phyloP scores from a whole-genome alignment of 306 rosid species.

The Acacia melanoxylon region DNA sequence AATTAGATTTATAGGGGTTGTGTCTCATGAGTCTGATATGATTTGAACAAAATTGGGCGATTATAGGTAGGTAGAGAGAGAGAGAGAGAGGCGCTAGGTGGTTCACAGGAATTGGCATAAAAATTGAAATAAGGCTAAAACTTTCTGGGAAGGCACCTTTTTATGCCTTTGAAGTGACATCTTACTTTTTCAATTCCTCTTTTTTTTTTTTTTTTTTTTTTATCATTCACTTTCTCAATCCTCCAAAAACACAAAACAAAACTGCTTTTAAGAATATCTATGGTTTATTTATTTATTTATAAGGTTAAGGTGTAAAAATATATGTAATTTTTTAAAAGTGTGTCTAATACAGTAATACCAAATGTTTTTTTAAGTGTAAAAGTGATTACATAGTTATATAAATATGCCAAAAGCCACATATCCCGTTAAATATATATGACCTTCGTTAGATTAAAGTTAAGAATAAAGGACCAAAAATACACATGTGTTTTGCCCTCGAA shows the following conservation, averaged over 20 bases:
- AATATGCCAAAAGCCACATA: too few relatives aligned
- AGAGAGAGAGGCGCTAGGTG: not conserved
- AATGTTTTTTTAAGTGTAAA: too few relatives aligned
- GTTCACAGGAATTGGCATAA: constrained; percentile 16
- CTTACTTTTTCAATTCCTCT: constrained; percentile 20
- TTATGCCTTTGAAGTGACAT: constrained; percentile 28
- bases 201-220: not conserved
- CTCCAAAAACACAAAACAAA: not conserved
- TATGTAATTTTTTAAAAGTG: too few relatives aligned
- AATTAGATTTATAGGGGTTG: not conserved
- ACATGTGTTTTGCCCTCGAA: too few relatives aligned
- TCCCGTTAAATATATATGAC: too few relatives aligned
- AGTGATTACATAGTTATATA: too few relatives aligned
- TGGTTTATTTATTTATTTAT: not conserved
- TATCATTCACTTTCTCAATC: not conserved
- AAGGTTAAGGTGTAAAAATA: too few relatives aligned
- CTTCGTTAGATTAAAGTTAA: too few relatives aligned
- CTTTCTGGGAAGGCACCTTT: constrained; percentile 4
- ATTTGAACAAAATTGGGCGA: constrained; percentile 26
- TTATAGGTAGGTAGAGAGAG: not conserved
- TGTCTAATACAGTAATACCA: too few relatives aligned
- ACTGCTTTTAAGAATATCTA: not conserved
- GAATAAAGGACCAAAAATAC: too few relatives aligned
- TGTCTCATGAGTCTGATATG: not conserved
- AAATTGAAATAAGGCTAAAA: not conserved